Evolutionary conservation across 345 rosid species (phyloP), one percentile per base, ranked within the genome.

Genomic region (Anacardium occidentale): DNA sequence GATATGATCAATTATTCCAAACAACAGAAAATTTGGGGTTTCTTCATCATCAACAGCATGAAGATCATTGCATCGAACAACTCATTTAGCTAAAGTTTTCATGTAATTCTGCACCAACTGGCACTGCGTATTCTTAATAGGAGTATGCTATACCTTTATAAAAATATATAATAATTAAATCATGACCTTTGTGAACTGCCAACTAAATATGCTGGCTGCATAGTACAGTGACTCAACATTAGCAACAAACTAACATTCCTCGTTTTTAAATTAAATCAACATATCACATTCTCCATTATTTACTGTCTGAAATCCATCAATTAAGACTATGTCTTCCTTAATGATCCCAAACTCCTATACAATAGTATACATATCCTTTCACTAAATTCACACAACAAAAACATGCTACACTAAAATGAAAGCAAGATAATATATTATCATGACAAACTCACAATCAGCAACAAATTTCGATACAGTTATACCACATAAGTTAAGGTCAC

Each of bases 261-360:
- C 11, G 20, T 56, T 37, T 42, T 7, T 50, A 55, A 54, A 54
- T 10, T 69, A 68, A 56, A 69, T 44, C 54, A 42, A 69, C 17
- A 42, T 26, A 56, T 18, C 25, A 55, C 34, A 17, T 45, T 58
- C 13, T 9, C 51, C 66, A 59, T 47, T 56, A 32, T 56, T 21
- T 37, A 22, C 37, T 21, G 29, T 59, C 56, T 14, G 20, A 62
- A 9, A 17, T 18, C 15, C 53, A 57, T 69, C 18, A 57, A 42
- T 14, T 58, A 40, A 18, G 14, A 22, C 3, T 42, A 10, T 21
- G 25, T 15, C 44, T 24, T 69, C 18, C 56, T 47, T 15, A 24
- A 48, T 5, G 4, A 65, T 25, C 56, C 69, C 14, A 25, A 64
- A 65, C 56, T 65, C 56, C 56, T 48, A 48, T 8, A 24, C 1